Evolutionary conservation across 1,284 basidiomycete species (phyloP), one percentile per base, ranked within the genome.

Genomic region (Ganoderma resinaceum): DNA sequence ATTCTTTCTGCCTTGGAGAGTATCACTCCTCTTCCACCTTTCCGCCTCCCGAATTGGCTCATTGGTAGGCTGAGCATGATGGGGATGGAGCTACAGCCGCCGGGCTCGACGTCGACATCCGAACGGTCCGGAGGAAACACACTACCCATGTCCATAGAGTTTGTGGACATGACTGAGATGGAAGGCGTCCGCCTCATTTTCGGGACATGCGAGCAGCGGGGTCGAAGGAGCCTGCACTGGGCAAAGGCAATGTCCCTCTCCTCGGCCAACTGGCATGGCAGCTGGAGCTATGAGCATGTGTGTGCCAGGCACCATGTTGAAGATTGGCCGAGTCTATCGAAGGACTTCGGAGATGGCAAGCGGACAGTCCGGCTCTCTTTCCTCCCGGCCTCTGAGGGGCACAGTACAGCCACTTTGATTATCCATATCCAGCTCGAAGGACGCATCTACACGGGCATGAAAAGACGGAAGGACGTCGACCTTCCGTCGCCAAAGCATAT

Each of bases 291-390:
- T 9, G 18, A 26, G n/a, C 49, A 26, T 8, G 49, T 12, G 11
- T 43, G 12, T 11, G 37, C 53, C 59, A n/a, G 5, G 49, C 33
- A 66, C 37, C 65, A 66, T 20, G 43, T 66, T n/a, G 23, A 40
- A 8, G 20, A 2, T 3, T 66, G 65, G 65, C 52, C 61, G 9
- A 37, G 29, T 2, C 11, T 8, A 29, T 14, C 37, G 12, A 62
- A 49, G 40, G 65, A 62, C n/a, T 66, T 66, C 26, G 52, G 61
- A 6, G 49, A 62, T 16, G n/a, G 6, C 9, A 43, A 43, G 12
- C 58, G 64, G 14, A 66, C 59, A 6, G 43, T 66, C 4, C 31
- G 46, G 11, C 64, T 66, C 20, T 66, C 64, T 6, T 66, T 66
- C 64, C 20, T 16, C 14, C 59, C n/a, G n/a, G n/a, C n/a, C n/a